A percentile compares a stretch with the other conserved stretches of the same genome.
Evolutionary conservation across 306 rosid genomes (phyloP).

Genomic region (Boehmeria nivea): DNA sequence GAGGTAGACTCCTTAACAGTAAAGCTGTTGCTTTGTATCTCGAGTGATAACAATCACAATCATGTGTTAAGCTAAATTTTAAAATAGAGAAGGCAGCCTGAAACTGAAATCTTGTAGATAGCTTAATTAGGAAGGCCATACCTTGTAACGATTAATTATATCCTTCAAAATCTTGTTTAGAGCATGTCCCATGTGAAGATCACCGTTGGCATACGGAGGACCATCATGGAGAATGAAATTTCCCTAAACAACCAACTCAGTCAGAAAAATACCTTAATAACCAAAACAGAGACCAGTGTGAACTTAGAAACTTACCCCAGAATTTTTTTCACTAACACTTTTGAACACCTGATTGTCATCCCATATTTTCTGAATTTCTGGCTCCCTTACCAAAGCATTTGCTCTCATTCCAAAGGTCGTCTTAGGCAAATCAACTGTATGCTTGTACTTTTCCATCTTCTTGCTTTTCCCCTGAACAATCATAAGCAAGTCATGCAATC

Average conservation of each 20-base stretch:
- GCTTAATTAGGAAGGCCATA: conserved; percentile 20
- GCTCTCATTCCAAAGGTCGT: conserved; percentile 93
- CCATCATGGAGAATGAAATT: conserved; percentile 92
- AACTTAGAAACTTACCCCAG: conserved; percentile 54
- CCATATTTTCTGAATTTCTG: conserved; percentile 95
- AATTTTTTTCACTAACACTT: conserved; percentile 62
- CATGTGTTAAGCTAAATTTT: too few species aligned
- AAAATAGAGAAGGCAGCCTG: too few species aligned
- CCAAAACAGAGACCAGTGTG: conserved; percentile 10
- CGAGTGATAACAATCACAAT: too few species aligned
- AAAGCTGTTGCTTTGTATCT: too few species aligned
- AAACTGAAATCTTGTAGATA: too few species aligned
- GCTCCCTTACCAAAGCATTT: conserved; percentile 71
- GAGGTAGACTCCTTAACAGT: too few species aligned
- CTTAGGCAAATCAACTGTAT: conserved; percentile 94
- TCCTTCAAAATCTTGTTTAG: conserved; percentile 93
- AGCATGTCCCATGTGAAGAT: conserved; percentile 98
- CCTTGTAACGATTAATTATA: conserved; percentile 94
- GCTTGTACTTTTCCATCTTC: conserved; percentile 94
- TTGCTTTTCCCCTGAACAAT: conserved; percentile 59
- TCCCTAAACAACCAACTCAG: conserved; percentile 40
- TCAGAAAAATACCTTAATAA: conserved; percentile 19
- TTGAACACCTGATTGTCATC: conserved; percentile 77
- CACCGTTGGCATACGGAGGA: conserved; percentile 98
- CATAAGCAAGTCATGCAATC: conserved; percentile 23